Evolutionary conservation across 768 basidiomycete genomes (phyloP).

Genomic region (Russula lepida): DNA sequence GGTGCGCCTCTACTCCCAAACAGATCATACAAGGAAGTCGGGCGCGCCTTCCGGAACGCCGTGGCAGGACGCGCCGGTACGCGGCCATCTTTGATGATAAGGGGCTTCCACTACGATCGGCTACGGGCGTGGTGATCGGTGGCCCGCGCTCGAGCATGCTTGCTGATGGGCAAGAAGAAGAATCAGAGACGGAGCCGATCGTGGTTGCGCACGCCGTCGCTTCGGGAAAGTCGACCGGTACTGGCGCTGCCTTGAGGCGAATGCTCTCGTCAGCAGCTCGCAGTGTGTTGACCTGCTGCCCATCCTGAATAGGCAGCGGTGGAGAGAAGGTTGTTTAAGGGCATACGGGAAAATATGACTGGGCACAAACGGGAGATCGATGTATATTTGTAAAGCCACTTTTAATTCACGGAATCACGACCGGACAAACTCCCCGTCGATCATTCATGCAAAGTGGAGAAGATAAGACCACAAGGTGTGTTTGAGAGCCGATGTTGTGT

Average conservation of each 20-base stretch:
- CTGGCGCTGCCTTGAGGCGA: conserved; percentile 12
- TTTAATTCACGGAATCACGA: conserved; percentile 7
- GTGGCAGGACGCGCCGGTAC: conserved; percentile 18
- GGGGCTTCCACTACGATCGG: conserved; percentile 16
- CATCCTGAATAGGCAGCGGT: conserved; percentile 1
- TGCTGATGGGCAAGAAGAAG: background rate
- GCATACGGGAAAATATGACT: background rate
- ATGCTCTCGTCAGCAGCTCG: conserved; percentile 14
- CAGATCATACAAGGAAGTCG: conserved; percentile 12
- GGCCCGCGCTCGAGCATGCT: conserved; percentile 11
- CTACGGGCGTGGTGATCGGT: conserved; percentile 14
- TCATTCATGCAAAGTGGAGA: background rate
- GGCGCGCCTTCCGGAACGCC: conserved; percentile 7
- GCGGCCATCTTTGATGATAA: conserved; percentile 19
- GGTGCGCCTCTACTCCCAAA: background rate
- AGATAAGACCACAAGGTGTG: background rate
- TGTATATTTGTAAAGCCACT: conserved; percentile 9
- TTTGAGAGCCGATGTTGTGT: background rate
- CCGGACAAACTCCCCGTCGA: conserved; percentile 1
- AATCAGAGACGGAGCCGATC: conserved; percentile 5
- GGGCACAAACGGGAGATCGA: conserved; percentile 3
- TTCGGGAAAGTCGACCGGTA: conserved; percentile 4
- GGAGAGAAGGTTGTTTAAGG: conserved; percentile 4
- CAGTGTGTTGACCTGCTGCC: conserved; percentile 11
- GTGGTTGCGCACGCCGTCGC: background rate